Percentiles rank a stretch among this genome's conserved stretches.
phyloP scores from a whole-genome alignment of 2,329 filamentous ascomycete genomes.

The Penicillium sp. region DNA sequence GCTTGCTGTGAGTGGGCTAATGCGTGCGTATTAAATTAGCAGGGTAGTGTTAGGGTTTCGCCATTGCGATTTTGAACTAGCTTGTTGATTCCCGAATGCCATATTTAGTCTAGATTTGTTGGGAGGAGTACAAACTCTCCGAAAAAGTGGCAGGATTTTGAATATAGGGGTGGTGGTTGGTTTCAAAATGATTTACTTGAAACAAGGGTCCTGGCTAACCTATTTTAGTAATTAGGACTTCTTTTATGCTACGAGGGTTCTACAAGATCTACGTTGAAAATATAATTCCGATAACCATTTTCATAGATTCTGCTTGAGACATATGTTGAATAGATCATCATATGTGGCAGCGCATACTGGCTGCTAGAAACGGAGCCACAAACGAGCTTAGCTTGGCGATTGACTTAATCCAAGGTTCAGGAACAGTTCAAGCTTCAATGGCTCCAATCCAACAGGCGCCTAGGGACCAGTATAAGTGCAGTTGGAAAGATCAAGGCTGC shows the following conservation, averaged over 20 bases:
- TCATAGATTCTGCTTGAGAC: neutral
- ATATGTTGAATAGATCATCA: neutral
- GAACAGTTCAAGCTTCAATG: neutral
- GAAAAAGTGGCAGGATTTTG: neutral
- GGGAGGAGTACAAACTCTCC: neutral
- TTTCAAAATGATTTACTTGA: slow-evolving; percentile 1
- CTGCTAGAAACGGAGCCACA: neutral
- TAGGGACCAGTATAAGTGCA: slow-evolving; percentile 10
- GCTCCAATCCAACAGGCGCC: neutral
- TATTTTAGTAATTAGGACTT: neutral
- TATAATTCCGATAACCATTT: neutral
- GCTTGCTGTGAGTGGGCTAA: neutral
- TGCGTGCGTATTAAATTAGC: neutral
- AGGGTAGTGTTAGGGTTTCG: neutral
- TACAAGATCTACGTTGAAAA: neutral
- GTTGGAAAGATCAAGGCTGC: slow-evolving; percentile 9
- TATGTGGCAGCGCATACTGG: neutral
- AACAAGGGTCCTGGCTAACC: neutral
- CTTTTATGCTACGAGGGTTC: neutral
- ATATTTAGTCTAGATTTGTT: neutral
- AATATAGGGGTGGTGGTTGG: neutral
- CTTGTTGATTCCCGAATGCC: neutral
- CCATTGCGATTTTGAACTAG: neutral
- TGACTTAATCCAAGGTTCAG: neutral
- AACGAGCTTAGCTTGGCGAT: neutral